phyloP scores from a whole-genome alignment of 2,329 filamentous ascomycete genomes.

The Nemania bipapillata region DNA sequence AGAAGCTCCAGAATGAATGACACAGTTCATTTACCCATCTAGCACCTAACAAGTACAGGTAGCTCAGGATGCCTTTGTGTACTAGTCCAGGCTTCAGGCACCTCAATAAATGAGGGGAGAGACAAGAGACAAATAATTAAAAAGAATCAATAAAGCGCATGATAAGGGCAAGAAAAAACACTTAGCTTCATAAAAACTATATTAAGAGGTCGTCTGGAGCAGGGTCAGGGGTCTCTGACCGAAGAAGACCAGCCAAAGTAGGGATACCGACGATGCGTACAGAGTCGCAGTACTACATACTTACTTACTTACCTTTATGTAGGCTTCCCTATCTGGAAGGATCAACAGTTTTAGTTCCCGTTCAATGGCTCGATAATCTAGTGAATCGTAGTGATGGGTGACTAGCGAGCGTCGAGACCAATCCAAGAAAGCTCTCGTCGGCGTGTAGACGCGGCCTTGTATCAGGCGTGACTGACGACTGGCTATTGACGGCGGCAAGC shows the following conservation, averaged over 20 bases:
- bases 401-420: conserved; percentile 31
- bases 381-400: conserved; percentile 6
- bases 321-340: conserved; percentile 19
- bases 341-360: conserved; percentile 33
- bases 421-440: conserved; percentile 1
- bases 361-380: conserved; percentile 18
- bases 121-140: conserved; percentile 15
- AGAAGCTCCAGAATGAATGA: conserved; percentile 31
- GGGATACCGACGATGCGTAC: neutral
- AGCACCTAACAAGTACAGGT: too few relatives aligned
- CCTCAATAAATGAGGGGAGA: neutral
- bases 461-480: conserved; percentile 13
- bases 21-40: too few relatives aligned
- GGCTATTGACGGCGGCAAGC: conserved; percentile 11
- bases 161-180: conserved; percentile 4
- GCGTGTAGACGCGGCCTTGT: conserved; percentile 8
- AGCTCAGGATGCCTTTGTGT: too few relatives aligned
- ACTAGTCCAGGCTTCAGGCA: conserved; percentile 15
- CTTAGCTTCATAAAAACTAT: conserved; percentile 13
- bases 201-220: conserved; percentile 8
- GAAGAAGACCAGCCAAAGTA: conserved; percentile 17
- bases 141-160: conserved; percentile 22
- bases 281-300: conserved; percentile 12
- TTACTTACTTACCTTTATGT: neutral
- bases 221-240: conserved; percentile 25